Percentiles rank a stretch among this genome's conserved stretches.
phyloP scores from a whole-genome alignment of 441 rosid species.

The Aquilaria agallochum region DNA sequence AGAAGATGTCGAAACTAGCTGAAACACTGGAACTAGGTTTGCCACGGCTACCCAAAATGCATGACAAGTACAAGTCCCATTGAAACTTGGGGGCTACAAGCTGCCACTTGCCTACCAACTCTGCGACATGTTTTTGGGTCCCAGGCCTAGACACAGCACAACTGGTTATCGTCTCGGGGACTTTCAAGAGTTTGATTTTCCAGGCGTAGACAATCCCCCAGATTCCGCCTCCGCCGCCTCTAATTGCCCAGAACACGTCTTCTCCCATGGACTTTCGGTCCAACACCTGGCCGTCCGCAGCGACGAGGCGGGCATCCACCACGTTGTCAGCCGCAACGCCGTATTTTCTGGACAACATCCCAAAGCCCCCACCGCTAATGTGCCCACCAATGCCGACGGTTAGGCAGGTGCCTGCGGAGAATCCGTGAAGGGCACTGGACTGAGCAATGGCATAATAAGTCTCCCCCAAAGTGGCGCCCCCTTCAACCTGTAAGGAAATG shows the following conservation, averaged over 20 bases:
- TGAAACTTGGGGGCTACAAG: slow-evolving; percentile 33
- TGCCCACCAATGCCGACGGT: slow-evolving; percentile 61
- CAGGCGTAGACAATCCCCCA: slow-evolving; percentile 50
- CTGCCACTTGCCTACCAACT: slow-evolving; percentile 42
- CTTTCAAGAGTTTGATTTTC: slow-evolving; percentile 39
- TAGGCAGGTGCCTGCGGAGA: slow-evolving; percentile 57
- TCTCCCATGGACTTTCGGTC: slow-evolving; percentile 59
- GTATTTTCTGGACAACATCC: slow-evolving; percentile 48
- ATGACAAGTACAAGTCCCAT: slow-evolving; percentile 36
- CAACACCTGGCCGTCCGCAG: slow-evolving; percentile 31
- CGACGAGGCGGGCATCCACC: slow-evolving; percentile 40
- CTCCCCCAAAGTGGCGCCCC: slow-evolving; percentile 64
- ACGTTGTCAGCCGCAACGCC: slow-evolving; percentile 60
- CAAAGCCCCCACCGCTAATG: slow-evolving; percentile 57
- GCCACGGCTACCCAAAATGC: slow-evolving; percentile 45
- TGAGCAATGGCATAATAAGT: slow-evolving; percentile 38
- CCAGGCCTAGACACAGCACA: slow-evolving; percentile 31
- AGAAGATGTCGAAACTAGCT: slow-evolving; percentile 48
- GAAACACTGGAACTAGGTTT: slow-evolving; percentile 19
- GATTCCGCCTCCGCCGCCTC: slow-evolving; percentile 58
- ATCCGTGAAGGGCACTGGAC: slow-evolving; percentile 34
- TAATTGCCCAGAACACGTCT: slow-evolving; percentile 62
- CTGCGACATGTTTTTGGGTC: slow-evolving; percentile 23
- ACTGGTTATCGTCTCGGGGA: slow-evolving; percentile 38
- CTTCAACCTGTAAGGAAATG: too few relatives aligned